Conservation (phyloP, 306 rosid genomes). For the Biancaea sappan region DNA sequence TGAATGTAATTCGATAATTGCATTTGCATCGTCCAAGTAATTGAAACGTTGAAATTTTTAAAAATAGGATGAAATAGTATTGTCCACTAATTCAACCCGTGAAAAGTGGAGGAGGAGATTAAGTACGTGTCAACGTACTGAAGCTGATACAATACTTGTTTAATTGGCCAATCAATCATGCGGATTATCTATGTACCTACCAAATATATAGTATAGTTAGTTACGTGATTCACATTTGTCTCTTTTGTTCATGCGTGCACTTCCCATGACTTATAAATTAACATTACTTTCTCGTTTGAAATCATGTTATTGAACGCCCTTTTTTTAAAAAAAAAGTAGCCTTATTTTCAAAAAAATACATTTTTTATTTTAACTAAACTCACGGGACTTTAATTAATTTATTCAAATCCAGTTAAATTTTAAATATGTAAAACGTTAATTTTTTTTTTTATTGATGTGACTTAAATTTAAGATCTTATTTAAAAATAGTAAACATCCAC, state of each 20-base stretch:
- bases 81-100: neutral
- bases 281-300: too few relatives aligned
- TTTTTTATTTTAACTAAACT: too few relatives aligned
- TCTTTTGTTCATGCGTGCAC: neutral
- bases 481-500: too few relatives aligned
- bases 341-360: too few relatives aligned
- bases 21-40: neutral
- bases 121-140: neutral
- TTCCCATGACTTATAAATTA: too few relatives aligned
- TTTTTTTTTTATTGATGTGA: too few relatives aligned
- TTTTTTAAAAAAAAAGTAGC: too few relatives aligned
- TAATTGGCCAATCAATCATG: neutral
- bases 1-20: neutral
- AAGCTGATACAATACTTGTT: neutral
- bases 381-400: too few relatives aligned
- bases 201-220: neutral
- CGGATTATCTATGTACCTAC: neutral
- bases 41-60: neutral
- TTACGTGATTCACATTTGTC: neutral
- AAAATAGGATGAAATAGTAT: neutral
- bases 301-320: too few relatives aligned
- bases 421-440: too few relatives aligned
- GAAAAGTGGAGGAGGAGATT: neutral
- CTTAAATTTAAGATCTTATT: too few relatives aligned
- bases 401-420: too few relatives aligned